These are phyloP conservation scores for Emiliania huxleyi DNA, from an alignment of 78 protist species.

Conservation along the genomic window DNA sequence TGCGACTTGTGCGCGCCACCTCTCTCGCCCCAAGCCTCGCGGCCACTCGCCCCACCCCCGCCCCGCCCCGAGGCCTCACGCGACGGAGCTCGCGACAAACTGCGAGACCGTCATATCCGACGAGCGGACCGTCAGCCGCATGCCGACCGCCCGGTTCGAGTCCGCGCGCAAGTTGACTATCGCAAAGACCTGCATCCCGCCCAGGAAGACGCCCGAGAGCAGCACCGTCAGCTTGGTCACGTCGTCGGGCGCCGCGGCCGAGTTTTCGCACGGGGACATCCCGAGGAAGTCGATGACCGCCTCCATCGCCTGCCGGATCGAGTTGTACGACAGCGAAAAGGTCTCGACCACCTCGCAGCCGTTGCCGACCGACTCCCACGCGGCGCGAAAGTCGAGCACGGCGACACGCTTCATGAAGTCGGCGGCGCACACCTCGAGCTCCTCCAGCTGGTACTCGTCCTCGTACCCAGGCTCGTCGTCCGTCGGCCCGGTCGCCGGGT, in stretches of 20 bases:
- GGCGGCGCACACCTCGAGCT: background rate
- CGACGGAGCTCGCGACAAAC: background rate
- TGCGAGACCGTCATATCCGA: background rate
- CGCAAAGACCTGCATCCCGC: constrained; percentile 28
- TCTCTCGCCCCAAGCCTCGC: too few species aligned
- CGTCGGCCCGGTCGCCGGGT: constrained; percentile 15
- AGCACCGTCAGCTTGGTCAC: constrained; percentile 61
- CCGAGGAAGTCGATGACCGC: constrained; percentile 68
- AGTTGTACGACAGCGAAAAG: constrained; percentile 63
- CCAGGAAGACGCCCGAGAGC: constrained; percentile 57
- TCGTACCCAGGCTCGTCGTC: background rate
- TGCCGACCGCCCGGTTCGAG: constrained; percentile 8
- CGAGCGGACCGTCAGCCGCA: constrained; percentile 42
- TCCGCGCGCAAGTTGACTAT: constrained; percentile 55
- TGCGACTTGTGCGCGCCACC: too few species aligned
- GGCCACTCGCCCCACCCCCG: too few species aligned
- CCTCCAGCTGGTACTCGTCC: constrained; percentile 41
- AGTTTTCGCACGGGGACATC: constrained; percentile 44
- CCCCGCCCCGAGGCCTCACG: background rate
- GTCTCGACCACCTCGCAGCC: constrained; percentile 65
- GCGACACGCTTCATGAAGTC: constrained; percentile 63
- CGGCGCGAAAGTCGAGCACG: constrained; percentile 63
- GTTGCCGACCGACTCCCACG: constrained; percentile 67
- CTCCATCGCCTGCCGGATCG: constrained; percentile 61
- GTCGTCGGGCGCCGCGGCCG: background rate